These are phyloP conservation scores for Epichloe aotearoae DNA, from an alignment of 2,329 filamentous ascomycete genomes.

Conservation along the genomic window DNA sequence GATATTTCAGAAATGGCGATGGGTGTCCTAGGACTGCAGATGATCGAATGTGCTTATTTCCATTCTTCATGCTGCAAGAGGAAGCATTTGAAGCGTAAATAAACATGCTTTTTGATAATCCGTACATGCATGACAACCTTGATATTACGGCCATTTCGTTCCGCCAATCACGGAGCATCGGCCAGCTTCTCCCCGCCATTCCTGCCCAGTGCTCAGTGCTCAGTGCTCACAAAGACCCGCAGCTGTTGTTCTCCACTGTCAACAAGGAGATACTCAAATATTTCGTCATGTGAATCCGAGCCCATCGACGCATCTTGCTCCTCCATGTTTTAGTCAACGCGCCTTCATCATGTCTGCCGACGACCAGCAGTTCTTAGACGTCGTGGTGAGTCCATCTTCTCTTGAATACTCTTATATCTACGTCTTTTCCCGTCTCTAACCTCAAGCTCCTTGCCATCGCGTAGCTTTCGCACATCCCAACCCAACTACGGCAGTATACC, in stretches of 20 bases:
- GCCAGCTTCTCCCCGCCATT: too few species aligned
- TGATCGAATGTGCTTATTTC: too few species aligned
- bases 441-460: background rate
- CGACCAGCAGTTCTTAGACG: slow-evolving; percentile 63
- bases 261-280: slow-evolving; percentile 1
- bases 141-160: too few species aligned
- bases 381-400: slow-evolving; percentile 39
- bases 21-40: too few species aligned
- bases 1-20: too few species aligned
- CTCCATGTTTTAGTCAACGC: slow-evolving; percentile 4
- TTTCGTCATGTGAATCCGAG: slow-evolving; percentile 5
- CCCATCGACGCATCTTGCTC: background rate
- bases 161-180: too few species aligned
- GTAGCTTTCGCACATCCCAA: slow-evolving; percentile 39
- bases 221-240: background rate
- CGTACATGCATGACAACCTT: too few species aligned
- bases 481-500: slow-evolving; percentile 59
- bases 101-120: too few species aligned
- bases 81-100: too few species aligned
- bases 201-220: too few species aligned
- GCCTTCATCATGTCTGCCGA: slow-evolving; percentile 56
- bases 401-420: background rate
- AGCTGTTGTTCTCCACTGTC: background rate
- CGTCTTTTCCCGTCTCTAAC: background rate
- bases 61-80: too few species aligned